Conservation (phyloP, 2,329 filamentous ascomycete species). For the Tolypocladium amazonense region DNA sequence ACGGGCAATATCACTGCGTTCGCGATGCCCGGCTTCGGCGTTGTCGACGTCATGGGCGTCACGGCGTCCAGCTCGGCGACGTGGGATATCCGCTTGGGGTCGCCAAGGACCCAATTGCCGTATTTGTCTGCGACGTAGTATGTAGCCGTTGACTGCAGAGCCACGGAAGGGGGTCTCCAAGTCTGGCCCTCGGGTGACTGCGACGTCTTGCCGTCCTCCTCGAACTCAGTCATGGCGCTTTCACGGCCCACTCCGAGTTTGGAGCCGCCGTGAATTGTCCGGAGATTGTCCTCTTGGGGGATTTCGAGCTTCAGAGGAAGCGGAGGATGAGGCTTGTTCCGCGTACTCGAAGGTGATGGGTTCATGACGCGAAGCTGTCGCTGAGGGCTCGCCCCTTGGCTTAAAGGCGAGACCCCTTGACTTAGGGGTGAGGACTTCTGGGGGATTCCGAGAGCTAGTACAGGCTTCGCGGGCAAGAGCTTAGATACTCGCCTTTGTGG, state of each 20-base stretch:
- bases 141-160: conserved; percentile 32
- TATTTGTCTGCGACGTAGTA: conserved; percentile 41
- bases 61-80: conserved; percentile 14
- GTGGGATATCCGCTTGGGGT: conserved; percentile 18
- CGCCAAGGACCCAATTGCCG: conserved; percentile 42
- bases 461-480: conserved; percentile 35
- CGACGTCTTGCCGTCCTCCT: conserved; percentile 34
- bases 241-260: conserved; percentile 17
- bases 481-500: conserved; percentile 26
- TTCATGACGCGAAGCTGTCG: not conserved
- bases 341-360: conserved; percentile 7
- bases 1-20: not conserved
- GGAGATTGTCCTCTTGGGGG: conserved; percentile 1
- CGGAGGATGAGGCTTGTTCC: conserved; percentile 9
- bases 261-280: not conserved
- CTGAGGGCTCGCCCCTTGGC: not conserved
- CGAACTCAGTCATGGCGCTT: conserved; percentile 41
- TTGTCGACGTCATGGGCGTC: conserved; percentile 5
- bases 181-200: conserved; percentile 28
- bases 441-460: conserved; percentile 19
- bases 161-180: conserved; percentile 38
- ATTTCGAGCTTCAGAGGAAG: conserved; percentile 18
- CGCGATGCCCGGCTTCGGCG: conserved; percentile 4
- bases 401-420: not conserved
- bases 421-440: not conserved